Evolutionary conservation across 2,329 filamentous ascomycete genomes (phyloP), one percentile per base, ranked within the genome.

Genomic region (Diaporthe nobilis): DNA sequence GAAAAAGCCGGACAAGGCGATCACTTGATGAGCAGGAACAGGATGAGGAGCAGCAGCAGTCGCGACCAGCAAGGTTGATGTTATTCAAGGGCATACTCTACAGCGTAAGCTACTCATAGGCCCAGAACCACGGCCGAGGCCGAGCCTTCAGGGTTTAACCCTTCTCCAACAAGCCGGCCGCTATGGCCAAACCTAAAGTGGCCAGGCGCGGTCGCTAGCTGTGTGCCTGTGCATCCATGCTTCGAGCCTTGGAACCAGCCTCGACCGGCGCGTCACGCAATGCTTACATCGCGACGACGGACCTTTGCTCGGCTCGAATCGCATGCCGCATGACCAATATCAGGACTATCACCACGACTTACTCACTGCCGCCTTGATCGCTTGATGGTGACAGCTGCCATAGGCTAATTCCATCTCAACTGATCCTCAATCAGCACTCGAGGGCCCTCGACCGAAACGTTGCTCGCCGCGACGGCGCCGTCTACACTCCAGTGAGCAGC

Each of bases 211-310:
- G 25, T 13, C 58, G 65, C 65, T 42, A 70, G 47, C 47, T 53
- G 8, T 31, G 63, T 25, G 15, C 44, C 63, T 28, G 7, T 10
- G 53, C 12, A 12, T 39, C 12, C 37, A 4, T 39, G 37, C 47
- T 22, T 37, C 31, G 47, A 68, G 65, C 65, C 65, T 39, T 67
- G 25, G 60, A 51, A 47, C 34, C 71, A 63, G 47, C 71, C 60
- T 73, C 71, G 49, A 44, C 58, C 20, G 51, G 71, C 71, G 71
- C 71, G 71, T 73, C 58, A 53, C 47, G 20, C 37, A 39, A 37
- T 47, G 49, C 13, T 67, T 37, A 15, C n/a, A 73, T 73, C 71
- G 58, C 58, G 71, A 73, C 71, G 34, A 63, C 58, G 58, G 65
- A 70, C 17, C 47, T 28, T 44, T 65, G 51, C 61, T 57, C 28